Evolutionary conservation across 768 basidiomycete genomes (phyloP).

Genomic region (Tylopilus plumbeoviolaceoides): DNA sequence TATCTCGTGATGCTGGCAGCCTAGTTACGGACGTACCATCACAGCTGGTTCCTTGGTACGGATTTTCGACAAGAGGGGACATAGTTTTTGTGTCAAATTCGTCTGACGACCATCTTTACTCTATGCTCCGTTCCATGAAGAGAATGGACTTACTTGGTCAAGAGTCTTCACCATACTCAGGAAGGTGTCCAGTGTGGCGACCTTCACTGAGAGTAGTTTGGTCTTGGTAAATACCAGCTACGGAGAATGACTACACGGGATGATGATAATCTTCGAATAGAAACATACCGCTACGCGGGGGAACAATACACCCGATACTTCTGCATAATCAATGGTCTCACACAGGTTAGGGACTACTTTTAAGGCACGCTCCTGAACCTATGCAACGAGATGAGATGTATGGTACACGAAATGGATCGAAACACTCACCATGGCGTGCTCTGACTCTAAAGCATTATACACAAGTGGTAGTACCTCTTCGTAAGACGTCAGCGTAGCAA

Average conservation of each 20-base stretch:
- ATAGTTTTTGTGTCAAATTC: slow-evolving; percentile 91
- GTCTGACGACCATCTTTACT: slow-evolving; percentile 41
- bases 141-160: slow-evolving; percentile 58
- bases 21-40: slow-evolving; percentile 52
- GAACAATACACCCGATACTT: slow-evolving; percentile 86
- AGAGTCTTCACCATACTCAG: slow-evolving; percentile 84
- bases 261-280: slow-evolving; percentile 6
- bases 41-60: slow-evolving; percentile 95
- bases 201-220: slow-evolving; percentile 84
- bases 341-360: slow-evolving; percentile 82
- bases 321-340: slow-evolving; percentile 92
- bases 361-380: slow-evolving; percentile 92
- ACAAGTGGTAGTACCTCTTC: slow-evolving; percentile 94
- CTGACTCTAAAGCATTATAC: slow-evolving; percentile 95
- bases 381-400: slow-evolving; percentile 3
- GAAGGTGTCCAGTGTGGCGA: slow-evolving; percentile 81
- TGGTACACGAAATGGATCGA: background rate
- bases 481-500: slow-evolving; percentile 2
- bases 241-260: slow-evolving; percentile 11
- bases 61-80: slow-evolving; percentile 91
- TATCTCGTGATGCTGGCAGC: background rate
- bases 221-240: slow-evolving; percentile 94
- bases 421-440: slow-evolving; percentile 68
- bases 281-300: slow-evolving; percentile 83
- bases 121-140: background rate